These are phyloP conservation scores for Kernera saxatilis DNA, from an alignment of 345 rosid genomes.

Conservation along the genomic window DNA sequence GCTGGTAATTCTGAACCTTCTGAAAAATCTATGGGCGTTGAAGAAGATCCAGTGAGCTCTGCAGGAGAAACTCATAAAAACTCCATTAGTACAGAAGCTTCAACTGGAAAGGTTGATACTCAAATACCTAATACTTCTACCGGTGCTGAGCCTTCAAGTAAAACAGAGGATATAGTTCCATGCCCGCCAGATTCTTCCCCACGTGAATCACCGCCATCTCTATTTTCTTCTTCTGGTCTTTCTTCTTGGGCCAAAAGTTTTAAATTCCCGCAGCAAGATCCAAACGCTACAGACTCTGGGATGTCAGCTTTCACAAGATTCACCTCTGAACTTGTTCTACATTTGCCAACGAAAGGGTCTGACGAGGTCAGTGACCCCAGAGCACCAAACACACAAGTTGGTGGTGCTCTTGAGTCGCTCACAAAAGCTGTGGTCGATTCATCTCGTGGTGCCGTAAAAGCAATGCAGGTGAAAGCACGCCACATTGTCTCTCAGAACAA, in stretches of 20 bases:
- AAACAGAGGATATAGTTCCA: slow-evolving; percentile 24
- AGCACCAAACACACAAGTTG: slow-evolving; percentile 35
- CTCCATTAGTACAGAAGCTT: background rate
- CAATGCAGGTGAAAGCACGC: slow-evolving; percentile 90
- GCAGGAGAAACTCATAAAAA: slow-evolving; percentile 10
- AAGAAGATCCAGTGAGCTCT: slow-evolving; percentile 4
- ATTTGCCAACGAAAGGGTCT: slow-evolving; percentile 37
- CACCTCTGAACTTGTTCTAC: slow-evolving; percentile 68
- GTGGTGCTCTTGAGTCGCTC: slow-evolving; percentile 59
- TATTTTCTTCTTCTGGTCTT: slow-evolving; percentile 51
- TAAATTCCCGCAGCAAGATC: slow-evolving; percentile 53
- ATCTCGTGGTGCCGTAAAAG: slow-evolving; percentile 86
- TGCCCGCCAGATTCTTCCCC: slow-evolving; percentile 32
- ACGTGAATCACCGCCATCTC: slow-evolving; percentile 32
- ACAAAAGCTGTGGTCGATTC: slow-evolving; percentile 78
- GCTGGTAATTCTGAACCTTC: background rate
- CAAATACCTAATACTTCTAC: slow-evolving; percentile 10
- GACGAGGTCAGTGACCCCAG: slow-evolving; percentile 35
- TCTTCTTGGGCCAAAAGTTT: slow-evolving; percentile 73
- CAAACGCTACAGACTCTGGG: slow-evolving; percentile 45
- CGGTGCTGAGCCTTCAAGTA: slow-evolving; percentile 16
- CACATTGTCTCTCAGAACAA: slow-evolving; percentile 94
- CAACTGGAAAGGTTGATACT: background rate
- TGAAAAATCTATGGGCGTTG: background rate
- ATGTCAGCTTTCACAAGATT: slow-evolving; percentile 64